Base-by-base conservation (phyloP, 2,329 filamentous ascomycete genomes). In the Aaosphaeria pasadenensis region DNA sequence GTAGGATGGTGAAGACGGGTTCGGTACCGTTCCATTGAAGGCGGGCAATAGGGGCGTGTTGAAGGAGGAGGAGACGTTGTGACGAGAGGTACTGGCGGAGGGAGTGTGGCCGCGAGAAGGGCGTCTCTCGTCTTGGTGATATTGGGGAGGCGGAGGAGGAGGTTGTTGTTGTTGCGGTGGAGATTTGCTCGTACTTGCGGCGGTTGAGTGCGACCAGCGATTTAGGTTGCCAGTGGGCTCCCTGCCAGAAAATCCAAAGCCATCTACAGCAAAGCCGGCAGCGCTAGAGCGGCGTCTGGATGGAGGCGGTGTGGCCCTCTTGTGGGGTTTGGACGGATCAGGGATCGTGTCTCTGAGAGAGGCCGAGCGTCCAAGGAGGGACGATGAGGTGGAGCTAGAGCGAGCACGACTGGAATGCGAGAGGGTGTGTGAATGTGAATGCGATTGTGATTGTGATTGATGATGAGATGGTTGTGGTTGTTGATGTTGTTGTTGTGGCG, bases 131-230 rank as follows among this genome's bases (percentile, higher is more conserved):
- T 51, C 50, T 42, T 56, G 52, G 30, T 48, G 45, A 29, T 30
- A 29, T 30, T 42, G n/a, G n/a, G 33, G 33, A n/a, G 33, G 33
- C n/a, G 33, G 33, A 36, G 33, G n/a, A n/a, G n/a, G 33, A 36
- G 7, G 33, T 36, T 36, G 9, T 36, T 7, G n/a, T 35, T 36
- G 33, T n/a, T 36, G 46, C 35, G 30, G 45, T 36, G 35, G 32
- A 17, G 39, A 11, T 44, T 48, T 47, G 32, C 72, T 73, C n/a
- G 69, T 71, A 63, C 76, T 80, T 42, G 77, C 79, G 30, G 73
- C 65, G 28, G 79, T 82, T 13, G 77, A 81, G 54, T 82, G 79
- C 33, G 80, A 82, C 79, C 79, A 82, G 53, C 80, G 77, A 59
- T 82, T 79, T 45, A 81, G 67, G 50, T 76, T 79, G 36, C 71